These are phyloP conservation scores for Lupinus albus DNA, from an alignment of 306 rosid species.

Conservation along the genomic window DNA sequence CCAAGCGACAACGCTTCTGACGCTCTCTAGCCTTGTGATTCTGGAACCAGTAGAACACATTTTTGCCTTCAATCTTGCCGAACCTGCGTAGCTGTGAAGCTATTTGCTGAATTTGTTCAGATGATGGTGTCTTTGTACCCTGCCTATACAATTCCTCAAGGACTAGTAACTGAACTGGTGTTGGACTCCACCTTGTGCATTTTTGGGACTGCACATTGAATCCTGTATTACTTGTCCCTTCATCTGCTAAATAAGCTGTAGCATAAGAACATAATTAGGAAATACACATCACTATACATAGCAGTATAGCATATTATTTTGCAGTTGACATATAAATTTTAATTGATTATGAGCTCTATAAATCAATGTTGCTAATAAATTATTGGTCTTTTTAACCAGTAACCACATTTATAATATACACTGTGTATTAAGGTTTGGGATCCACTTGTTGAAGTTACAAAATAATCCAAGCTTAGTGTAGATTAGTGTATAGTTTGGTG, in stretches of 20 bases:
- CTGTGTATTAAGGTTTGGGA: not conserved
- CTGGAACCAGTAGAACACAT: slow-evolving; percentile 86
- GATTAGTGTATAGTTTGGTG: too few species aligned
- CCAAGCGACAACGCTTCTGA: slow-evolving; percentile 60
- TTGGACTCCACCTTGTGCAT: slow-evolving; percentile 75
- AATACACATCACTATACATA: not conserved
- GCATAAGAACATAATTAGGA: not conserved
- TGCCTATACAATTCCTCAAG: slow-evolving; percentile 64
- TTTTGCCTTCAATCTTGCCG: slow-evolving; percentile 78
- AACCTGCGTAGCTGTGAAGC: slow-evolving; percentile 60
- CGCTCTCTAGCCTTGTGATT: slow-evolving; percentile 84
- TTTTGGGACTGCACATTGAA: slow-evolving; percentile 34
- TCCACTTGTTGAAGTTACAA: too few species aligned
- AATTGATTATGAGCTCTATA: too few species aligned
- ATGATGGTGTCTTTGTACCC: slow-evolving; percentile 68
- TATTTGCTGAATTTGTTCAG: slow-evolving; percentile 68
- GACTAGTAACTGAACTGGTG: slow-evolving; percentile 60
- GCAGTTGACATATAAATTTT: not conserved
- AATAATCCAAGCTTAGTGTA: too few species aligned
- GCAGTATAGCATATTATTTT: too few species aligned
- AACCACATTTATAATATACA: not conserved
- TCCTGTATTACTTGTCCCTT: slow-evolving; percentile 33
- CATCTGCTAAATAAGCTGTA: slow-evolving; percentile 36
- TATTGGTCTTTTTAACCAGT: not conserved
- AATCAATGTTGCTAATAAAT: too few species aligned